phyloP scores from a whole-genome alignment of 23 red algal species.

The Chondrus crispus region DNA sequence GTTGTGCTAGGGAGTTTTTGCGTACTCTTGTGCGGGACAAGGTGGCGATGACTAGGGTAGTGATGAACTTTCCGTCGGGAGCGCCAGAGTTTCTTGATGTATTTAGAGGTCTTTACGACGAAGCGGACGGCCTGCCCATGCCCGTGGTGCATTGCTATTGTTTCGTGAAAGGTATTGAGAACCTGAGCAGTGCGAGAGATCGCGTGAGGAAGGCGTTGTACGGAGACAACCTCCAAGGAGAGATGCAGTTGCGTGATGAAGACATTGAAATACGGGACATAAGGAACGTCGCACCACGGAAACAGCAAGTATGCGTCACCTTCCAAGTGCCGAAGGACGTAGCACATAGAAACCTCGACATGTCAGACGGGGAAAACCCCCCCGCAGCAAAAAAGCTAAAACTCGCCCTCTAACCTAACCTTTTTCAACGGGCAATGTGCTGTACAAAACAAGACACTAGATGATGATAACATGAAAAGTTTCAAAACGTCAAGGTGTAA shows the following conservation, averaged over 20 bases:
- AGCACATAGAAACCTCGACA: neutral
- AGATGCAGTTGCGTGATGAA: constrained; percentile 4
- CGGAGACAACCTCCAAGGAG: neutral
- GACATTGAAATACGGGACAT: constrained; percentile 62
- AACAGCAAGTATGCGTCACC: constrained; percentile 76
- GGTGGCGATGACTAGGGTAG: constrained; percentile 56
- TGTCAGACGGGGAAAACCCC: neutral
- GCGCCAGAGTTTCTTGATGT: constrained; percentile 79
- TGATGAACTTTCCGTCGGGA: constrained; percentile 90
- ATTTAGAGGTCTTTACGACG: constrained; percentile 66
- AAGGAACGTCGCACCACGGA: constrained; percentile 82
- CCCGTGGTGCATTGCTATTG: constrained; percentile 86
- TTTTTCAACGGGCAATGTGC: neutral
- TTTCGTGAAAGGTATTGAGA: constrained; percentile 65
- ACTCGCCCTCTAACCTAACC: neutral
- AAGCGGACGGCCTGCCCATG: constrained; percentile 27
- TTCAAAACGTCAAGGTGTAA: constrained; percentile 45
- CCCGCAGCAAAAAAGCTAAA: constrained; percentile 2
- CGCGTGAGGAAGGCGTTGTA: constrained; percentile 24
- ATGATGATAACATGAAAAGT: constrained; percentile 25
- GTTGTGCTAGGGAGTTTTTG: constrained; percentile 70
- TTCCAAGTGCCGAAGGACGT: constrained; percentile 69
- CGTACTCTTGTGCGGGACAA: constrained; percentile 31
- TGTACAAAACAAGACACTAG: neutral
- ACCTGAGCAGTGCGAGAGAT: constrained; percentile 16